Percentiles rank a stretch among this genome's conserved stretches.
Evolutionary conservation across 2,329 filamentous ascomycete species (phyloP).

Genomic region (Diaporthe citriasiana): DNA sequence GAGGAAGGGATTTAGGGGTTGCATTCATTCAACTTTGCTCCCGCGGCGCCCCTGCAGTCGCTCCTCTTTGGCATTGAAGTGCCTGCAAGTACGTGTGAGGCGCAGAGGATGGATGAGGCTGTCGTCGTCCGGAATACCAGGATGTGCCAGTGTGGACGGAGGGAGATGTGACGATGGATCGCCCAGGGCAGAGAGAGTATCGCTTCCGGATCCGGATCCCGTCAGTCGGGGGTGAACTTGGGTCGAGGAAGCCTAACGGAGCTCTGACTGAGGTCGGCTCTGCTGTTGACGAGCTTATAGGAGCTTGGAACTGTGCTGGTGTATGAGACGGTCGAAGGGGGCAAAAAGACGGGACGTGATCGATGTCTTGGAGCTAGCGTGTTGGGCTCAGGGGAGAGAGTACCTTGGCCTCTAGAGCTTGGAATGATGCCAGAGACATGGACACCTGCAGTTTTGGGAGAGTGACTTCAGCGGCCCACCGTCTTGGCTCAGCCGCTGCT

Average conservation of each 20-base stretch:
- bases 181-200: neutral
- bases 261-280: neutral
- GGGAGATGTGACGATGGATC: neutral
- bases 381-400: slow-evolving; percentile 32
- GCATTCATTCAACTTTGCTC: slow-evolving; percentile 74
- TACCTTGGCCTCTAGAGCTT: slow-evolving; percentile 11
- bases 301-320: slow-evolving; percentile 15
- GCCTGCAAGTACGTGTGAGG: slow-evolving; percentile 5
- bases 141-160: neutral
- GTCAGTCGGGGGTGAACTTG: neutral
- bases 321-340: neutral
- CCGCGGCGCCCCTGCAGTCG: slow-evolving; percentile 42
- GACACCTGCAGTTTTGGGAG: slow-evolving; percentile 17
- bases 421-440: slow-evolving; percentile 30
- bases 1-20: slow-evolving; percentile 98
- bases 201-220: slow-evolving; percentile 4
- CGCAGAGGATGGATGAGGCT: slow-evolving; percentile 31
- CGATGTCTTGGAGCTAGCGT: slow-evolving; percentile 19
- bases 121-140: neutral
- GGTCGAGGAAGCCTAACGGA: neutral
- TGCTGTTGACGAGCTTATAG: slow-evolving; percentile 1
- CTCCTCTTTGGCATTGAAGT: slow-evolving; percentile 39
- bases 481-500: slow-evolving; percentile 30
- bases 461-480: slow-evolving; percentile 34
- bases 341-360: neutral